These are phyloP conservation scores for Leucocoprinus leucothites DNA, from an alignment of 768 basidiomycete genomes.

Conservation along the genomic window DNA sequence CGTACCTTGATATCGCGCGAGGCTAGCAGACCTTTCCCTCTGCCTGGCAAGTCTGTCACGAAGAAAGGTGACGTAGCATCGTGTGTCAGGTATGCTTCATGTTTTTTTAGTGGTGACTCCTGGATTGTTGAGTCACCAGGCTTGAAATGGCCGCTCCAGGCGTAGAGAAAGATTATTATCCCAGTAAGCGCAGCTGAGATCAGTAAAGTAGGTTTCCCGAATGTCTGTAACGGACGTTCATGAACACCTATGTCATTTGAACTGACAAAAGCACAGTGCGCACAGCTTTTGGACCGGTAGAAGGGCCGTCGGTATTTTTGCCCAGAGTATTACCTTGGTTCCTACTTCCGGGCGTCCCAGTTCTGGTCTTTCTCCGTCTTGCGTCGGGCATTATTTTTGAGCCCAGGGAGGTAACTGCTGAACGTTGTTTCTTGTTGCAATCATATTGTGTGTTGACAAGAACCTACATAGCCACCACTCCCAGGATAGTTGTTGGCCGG, in stretches of 20 bases:
- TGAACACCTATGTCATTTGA: not conserved
- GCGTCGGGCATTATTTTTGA: not conserved
- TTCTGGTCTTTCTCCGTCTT: conserved; percentile 1
- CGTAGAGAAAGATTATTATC: not conserved
- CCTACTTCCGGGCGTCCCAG: not conserved
- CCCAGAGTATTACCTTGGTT: not conserved
- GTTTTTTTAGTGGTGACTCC: not conserved
- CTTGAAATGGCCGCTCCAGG: not conserved
- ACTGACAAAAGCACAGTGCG: not conserved
- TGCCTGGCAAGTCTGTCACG: conserved; percentile 50
- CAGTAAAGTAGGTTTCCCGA: not conserved
- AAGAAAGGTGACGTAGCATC: conserved; percentile 1
- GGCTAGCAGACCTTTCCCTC: conserved; percentile 54
- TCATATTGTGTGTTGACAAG: not conserved
- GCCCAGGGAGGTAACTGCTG: not conserved
- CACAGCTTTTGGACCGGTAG: not conserved
- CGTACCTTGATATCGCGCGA: conserved; percentile 46
- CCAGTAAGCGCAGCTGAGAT: not conserved
- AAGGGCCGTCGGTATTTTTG: not conserved
- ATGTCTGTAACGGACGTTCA: not conserved
- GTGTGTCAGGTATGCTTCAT: not conserved
- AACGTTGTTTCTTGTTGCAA: not conserved
- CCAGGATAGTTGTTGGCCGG: not conserved
- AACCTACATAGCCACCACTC: conserved; percentile 12
- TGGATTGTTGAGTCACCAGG: not conserved